phyloP scores from a whole-genome alignment of 805 yeast genomes.

The Cyberlindnera mrakii region DNA sequence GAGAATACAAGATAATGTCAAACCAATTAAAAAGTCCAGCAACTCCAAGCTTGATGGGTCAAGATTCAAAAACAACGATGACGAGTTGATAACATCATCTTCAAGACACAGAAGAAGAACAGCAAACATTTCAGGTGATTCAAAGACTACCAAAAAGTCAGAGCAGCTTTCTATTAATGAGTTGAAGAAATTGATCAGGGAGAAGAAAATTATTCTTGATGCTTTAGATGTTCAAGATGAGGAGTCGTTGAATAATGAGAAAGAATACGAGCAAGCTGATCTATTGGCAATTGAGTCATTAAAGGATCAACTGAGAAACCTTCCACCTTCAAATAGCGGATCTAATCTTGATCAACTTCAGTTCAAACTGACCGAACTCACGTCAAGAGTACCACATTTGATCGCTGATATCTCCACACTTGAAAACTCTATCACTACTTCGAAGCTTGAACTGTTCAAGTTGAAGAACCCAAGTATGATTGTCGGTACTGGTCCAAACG shows the following conservation, averaged over 20 bases:
- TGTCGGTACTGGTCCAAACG: conserved; percentile 82
- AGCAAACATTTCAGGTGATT: not conserved
- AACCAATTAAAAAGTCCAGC: conserved; percentile 23
- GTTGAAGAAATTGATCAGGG: conserved; percentile 63
- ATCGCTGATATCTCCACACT: conserved; percentile 52
- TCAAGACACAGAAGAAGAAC: conserved; percentile 25
- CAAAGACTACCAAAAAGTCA: not conserved
- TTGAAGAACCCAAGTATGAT: conserved; percentile 62
- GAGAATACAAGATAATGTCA: conserved; percentile 11
- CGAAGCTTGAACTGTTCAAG: conserved; percentile 60
- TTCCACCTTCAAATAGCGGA: conserved; percentile 26
- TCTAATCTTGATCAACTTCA: conserved; percentile 30
- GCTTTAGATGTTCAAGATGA: conserved; percentile 29
- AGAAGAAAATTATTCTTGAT: conserved; percentile 66
- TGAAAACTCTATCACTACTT: conserved; percentile 60
- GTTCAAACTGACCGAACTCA: conserved; percentile 21
- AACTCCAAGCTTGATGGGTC: conserved; percentile 28
- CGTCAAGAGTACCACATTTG: conserved; percentile 50
- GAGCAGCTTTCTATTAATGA: conserved; percentile 36
- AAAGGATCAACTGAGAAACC: conserved; percentile 37
- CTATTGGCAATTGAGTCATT: conserved; percentile 35
- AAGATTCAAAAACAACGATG: conserved; percentile 75
- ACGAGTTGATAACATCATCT: conserved; percentile 30
- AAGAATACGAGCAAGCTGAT: conserved; percentile 39
- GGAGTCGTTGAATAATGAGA: conserved; percentile 33